Percentiles rank a stretch among this genome's conserved stretches.
phyloP scores from a whole-genome alignment of 129 eudicot species.

The Lactuca saligna region DNA sequence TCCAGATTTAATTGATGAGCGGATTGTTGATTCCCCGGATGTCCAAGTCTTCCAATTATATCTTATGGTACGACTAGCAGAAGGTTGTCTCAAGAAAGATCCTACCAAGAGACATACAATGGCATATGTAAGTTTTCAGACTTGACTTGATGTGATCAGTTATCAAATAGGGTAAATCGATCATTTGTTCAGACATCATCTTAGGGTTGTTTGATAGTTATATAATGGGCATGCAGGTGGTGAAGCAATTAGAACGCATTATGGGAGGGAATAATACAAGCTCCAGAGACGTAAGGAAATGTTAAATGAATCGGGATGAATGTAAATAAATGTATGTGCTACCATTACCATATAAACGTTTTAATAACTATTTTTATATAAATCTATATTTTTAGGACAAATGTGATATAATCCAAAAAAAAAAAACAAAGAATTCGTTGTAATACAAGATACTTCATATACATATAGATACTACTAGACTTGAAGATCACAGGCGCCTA shows the following conservation, averaged over 20 bases:
- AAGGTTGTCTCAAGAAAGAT: constrained; percentile 52
- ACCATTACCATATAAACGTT: too few species aligned
- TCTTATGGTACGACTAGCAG: constrained; percentile 64
- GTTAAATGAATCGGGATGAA: background rate
- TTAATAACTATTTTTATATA: too few species aligned
- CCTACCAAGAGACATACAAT: constrained; percentile 51
- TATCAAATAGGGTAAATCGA: too few species aligned
- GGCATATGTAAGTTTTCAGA: constrained; percentile 39
- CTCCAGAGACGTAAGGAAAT: constrained; percentile 13
- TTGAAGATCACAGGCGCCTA: constrained; percentile 56
- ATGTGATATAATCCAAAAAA: too few species aligned
- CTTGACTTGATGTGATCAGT: background rate
- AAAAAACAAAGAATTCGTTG: background rate
- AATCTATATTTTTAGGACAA: too few species aligned
- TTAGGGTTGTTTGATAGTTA: too few species aligned
- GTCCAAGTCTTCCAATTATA: constrained; percentile 58
- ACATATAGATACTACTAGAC: constrained; percentile 20
- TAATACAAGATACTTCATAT: constrained; percentile 20
- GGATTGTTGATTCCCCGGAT: constrained; percentile 54
- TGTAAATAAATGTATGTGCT: too few species aligned
- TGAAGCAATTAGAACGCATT: constrained; percentile 29
- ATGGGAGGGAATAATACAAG: constrained; percentile 32
- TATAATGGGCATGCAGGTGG: constrained; percentile 36
- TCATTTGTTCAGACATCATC: too few species aligned
- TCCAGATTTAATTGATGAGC: constrained; percentile 50